Evolutionary conservation across 306 rosid genomes (phyloP), one percentile per base, ranked within the genome.

Genomic region (Dryas alaskensis): DNA sequence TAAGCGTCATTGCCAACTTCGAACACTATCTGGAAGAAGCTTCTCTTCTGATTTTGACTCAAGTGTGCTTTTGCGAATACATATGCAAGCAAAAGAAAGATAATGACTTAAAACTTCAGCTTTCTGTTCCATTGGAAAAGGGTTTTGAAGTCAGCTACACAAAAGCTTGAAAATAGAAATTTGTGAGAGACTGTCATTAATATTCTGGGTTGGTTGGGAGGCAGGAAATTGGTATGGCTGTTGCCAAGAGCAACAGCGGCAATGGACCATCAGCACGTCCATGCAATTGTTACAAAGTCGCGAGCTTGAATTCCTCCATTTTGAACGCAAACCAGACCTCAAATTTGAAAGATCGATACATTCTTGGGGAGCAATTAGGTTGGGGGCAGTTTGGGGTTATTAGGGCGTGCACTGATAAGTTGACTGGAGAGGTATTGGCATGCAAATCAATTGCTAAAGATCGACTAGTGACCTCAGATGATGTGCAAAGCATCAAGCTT

Each of bases 401-500:
- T 27, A 80, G 90, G 72, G 81, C 77, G 0, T 89, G 91, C 77
- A 86, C 93, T 1, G 90, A 92, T 80, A 89, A 80, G 85, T 67
- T 72, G 65, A 83, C 91, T 0, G 91, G 96, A 68, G 97, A 92
- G 80, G 91, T 82, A 42, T 76, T 92, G 70, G 93, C 96, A 5
- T 92, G 97, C 88, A 92, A 92, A 80, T 89, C 97, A 11, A 92
- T 92, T 75, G 86, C 93, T 3, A 92, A 92, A 73, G 93, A 92
- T 77, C 81, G 90, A 79, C 73, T 92, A 87, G 90, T 87, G 80
- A 92, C 97, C 50, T 77, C 42, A 4, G 90, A 89, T 68, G 96
- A 92, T 84, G 82, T 87, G 47, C 68, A 84, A 31, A 89, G 97
- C 79, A 85, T 92, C 67, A 92, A 88, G 80, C 93, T 83, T 75